These are phyloP conservation scores for Neurospora pannonica DNA, from an alignment of 495 filamentous ascomycete genomes.

Conservation along the genomic window DNA sequence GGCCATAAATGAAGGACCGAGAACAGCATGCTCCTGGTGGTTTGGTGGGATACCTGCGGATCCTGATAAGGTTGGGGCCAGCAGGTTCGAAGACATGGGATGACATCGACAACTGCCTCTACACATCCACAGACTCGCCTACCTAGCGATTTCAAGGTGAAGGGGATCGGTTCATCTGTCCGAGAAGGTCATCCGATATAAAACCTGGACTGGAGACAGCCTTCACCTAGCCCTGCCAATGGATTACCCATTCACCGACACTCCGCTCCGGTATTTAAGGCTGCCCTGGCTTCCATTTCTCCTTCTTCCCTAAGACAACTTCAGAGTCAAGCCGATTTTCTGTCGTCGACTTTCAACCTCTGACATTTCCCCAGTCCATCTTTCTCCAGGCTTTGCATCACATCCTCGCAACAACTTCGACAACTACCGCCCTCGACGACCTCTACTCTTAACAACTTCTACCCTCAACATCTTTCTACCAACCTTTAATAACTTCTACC, in stretches of 20 bases:
- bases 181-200: no score
- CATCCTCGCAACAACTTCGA: no score
- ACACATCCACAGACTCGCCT: background rate
- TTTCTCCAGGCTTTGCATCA: no score
- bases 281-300: background rate
- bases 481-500: no score
- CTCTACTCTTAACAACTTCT: no score
- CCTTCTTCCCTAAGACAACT: background rate
- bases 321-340: background rate
- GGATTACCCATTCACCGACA: background rate
- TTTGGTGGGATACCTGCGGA: background rate
- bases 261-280: background rate
- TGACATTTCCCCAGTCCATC: no score
- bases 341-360: background rate
- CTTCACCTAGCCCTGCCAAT: background rate
- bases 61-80: background rate
- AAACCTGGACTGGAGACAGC: background rate
- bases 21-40: background rate
- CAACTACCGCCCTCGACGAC: no score
- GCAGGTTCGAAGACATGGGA: background rate
- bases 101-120: background rate
- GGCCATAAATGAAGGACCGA: no score
- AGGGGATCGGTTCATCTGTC: no score
- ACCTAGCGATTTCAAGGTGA: background rate
- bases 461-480: no score